Conservation (phyloP, 2,329 filamentous ascomycete species). For the Diaporthe citri region DNA sequence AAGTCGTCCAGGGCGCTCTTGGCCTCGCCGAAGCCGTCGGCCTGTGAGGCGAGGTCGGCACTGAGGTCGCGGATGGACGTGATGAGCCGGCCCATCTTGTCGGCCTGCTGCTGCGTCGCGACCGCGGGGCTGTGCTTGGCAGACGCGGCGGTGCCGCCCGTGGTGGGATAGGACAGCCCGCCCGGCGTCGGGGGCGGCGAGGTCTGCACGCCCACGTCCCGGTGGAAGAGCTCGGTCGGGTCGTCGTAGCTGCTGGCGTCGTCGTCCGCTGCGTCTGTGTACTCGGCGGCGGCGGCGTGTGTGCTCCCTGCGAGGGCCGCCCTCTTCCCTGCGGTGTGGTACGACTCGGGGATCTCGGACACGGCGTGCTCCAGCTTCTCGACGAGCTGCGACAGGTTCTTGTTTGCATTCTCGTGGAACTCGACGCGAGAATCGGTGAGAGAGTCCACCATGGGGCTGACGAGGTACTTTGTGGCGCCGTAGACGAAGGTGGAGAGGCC, state of each 20-base stretch:
- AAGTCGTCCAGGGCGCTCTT: conserved; percentile 69
- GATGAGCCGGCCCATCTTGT: conserved; percentile 57
- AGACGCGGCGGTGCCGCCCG: conserved; percentile 32
- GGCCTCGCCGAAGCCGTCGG: conserved; percentile 63
- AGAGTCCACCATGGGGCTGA: conserved; percentile 71
- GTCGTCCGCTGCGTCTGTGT: conserved; percentile 46
- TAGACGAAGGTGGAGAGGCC: conserved; percentile 75
- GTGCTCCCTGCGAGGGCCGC: conserved; percentile 35
- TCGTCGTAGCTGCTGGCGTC: conserved; percentile 66
- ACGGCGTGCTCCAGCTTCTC: conserved; percentile 68
- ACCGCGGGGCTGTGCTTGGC: conserved; percentile 42
- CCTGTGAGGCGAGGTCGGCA: conserved; percentile 58
- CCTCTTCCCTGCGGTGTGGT: conserved; percentile 43
- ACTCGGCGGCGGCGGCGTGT: conserved; percentile 41
- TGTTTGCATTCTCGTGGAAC: conserved; percentile 62
- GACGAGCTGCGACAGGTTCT: conserved; percentile 61
- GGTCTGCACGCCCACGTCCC: conserved; percentile 85
- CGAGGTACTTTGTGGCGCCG: conserved; percentile 76
- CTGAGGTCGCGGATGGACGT: conserved; percentile 57
- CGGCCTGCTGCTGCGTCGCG: conserved; percentile 53
- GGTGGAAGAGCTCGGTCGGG: conserved; percentile 84
- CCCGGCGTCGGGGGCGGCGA: conserved; percentile 62
- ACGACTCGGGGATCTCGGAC: conserved; percentile 67
- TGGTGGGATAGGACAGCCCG: conserved; percentile 42
- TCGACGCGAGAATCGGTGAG: conserved; percentile 66